Percentiles rank a stretch among this genome's conserved stretches.
phyloP scores from a whole-genome alignment of 2,329 filamentous ascomycete species.

The Stenocarpella maydis region DNA sequence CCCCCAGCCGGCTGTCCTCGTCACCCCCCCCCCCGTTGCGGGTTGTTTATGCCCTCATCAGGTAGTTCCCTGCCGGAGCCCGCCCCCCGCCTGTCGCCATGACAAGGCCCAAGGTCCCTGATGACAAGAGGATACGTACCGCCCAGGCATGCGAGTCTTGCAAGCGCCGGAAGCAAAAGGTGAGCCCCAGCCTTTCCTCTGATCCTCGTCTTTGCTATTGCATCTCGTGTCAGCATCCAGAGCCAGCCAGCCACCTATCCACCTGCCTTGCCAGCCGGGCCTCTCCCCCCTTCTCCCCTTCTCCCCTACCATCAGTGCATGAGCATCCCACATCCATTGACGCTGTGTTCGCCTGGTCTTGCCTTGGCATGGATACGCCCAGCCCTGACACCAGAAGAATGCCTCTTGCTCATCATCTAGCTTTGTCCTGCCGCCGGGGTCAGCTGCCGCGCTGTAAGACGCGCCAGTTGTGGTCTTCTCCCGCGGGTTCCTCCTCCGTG shows the following conservation, averaged over 20 bases:
- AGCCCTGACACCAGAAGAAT: not conserved
- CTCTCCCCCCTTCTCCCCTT: not conserved
- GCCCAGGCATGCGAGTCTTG: conserved; percentile 71
- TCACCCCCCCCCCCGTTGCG: conserved; percentile 31
- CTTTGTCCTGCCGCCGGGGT: not conserved
- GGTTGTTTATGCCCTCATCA: conserved; percentile 15
- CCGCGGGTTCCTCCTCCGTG: not conserved
- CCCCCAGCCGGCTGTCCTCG: not conserved
- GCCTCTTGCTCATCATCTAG: not conserved
- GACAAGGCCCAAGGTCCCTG: conserved; percentile 63
- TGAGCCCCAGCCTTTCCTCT: conserved; percentile 45
- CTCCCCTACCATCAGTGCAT: not conserved
- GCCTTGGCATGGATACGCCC: not conserved
- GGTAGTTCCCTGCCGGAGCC: not conserved
- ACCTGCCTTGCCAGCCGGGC: not conserved
- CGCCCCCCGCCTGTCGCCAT: conserved; percentile 42
- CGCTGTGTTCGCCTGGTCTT: not conserved
- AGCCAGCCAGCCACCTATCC: not conserved
- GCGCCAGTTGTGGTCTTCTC: not conserved
- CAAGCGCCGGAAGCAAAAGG: conserved; percentile 74
- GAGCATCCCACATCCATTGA: not conserved
- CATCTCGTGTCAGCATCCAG: not conserved
- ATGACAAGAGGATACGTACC: conserved; percentile 69
- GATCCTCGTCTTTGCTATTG: not conserved
- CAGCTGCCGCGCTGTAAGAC: not conserved